Evolutionary conservation across 768 basidiomycete species (phyloP), one percentile per base, ranked within the genome.

Genomic region (Phlebiopsis gigantea): DNA sequence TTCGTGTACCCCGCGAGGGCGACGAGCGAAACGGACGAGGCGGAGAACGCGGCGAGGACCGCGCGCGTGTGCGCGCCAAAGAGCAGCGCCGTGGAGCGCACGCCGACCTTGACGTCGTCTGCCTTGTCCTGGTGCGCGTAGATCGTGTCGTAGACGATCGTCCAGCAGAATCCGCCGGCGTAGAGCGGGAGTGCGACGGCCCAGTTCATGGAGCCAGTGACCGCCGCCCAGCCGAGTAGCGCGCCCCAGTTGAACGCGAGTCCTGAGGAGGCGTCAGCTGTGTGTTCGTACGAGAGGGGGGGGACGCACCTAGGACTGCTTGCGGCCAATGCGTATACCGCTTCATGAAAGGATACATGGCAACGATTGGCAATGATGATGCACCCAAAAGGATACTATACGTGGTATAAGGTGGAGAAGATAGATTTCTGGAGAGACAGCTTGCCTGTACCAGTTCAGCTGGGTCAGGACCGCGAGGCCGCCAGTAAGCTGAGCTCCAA

Each of bases 191-290:
- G 71, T 43, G 89, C 91, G 42, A 95, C 81, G 10, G 68, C 68
- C 94, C 93, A 96, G 66, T 96, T 77, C 2, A 87, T 84, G 1
- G 77, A 64, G 1, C 91, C 93, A 1, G 88, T 82, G 4, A 98
- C 85, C 2, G 97, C 95, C 2, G 97, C 95, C 90, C 95, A 98
- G 22, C 97, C 97, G 17, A 98, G 82, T 1, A 99, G 72, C 1
- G 93, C 85, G 17, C 97, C 97, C 96, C 96, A 99, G 72, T 98
- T 98, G 71, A 95, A 99, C 0, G 95, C 86, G 46, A 98, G 78
- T 9, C 95, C 94, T 95, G 64, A 4, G 2, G 12, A 46, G 24
- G 10, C 22, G 30, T 49, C n/a, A 46, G 6, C n/a, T n/a, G 30
- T 1, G 26, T 4, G 25, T 8, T 5, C 17, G 15, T 48, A 7